Base-by-base conservation (phyloP, 2,329 filamentous ascomycete species). In the Neopestalotiopsis sp. region DNA sequence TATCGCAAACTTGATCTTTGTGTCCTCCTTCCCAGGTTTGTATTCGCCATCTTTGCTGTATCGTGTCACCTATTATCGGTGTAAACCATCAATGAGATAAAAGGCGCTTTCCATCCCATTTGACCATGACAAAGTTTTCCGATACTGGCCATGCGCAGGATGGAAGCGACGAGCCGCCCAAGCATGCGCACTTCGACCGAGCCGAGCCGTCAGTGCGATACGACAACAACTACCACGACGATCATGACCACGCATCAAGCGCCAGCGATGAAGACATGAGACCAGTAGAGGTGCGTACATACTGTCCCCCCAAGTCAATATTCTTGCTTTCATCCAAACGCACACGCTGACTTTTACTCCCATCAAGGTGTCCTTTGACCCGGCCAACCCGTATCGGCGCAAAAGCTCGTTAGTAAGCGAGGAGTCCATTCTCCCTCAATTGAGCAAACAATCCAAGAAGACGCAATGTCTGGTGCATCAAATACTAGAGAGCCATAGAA, bases 391-490 rank as follows among this genome's bases (percentile, higher is more conserved):
- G 0, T 89, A 91, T 74, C 87, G 90, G 28, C 86, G 90, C 69
- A 92, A 92, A 80, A 91, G 89, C 74, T 92, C 90, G 13, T 83
- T 92, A 63, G 87, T 91, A 13, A 77, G 84, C 4, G 81, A 81
- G 63, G 88, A 91, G 38, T 75, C 81, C 2, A 74, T 79, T 17
- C 71, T 75, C 7, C 82, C 83, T 5, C 72, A 81, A 65, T 74
- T 82, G 10, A 76, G 76, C 6, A 74, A 77, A 57, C 74, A 78
- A 38, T 71, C 68, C 42, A 78, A 80, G 70, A 84, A 84, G 72
- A 86, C 87, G 13, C 87, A 90, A 74, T 92, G 90, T 73, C 84
- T 91, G 49, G 90, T 92, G 40, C 90, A 92, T 76, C 87, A 90
- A 68, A 85, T 91, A 65, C 83, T 92, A 70, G 89, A 91, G 66